Evolutionary conservation across 2,329 filamentous ascomycete genomes (phyloP), one percentile per base, ranked within the genome.

Genomic region (Diplodia intermedia): DNA sequence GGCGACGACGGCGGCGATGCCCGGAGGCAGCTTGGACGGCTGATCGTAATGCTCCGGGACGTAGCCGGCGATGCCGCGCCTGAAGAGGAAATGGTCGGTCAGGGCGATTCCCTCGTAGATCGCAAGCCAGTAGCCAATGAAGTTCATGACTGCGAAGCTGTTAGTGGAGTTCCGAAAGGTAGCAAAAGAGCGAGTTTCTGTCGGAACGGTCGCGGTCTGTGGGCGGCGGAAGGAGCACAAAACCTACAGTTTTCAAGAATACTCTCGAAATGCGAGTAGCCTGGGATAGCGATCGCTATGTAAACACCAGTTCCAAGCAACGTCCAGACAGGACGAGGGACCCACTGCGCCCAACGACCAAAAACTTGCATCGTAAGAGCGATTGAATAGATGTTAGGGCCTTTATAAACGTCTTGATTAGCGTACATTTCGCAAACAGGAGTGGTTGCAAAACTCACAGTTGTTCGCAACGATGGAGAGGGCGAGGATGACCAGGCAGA

Each of bases 381-480:
- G 57, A 83, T 86, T 20, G 88, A 91, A 82, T 93, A 79, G 52
- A 90, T 87, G 76, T 90, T 91, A 6, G 89, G 89, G 75, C 86
- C 36, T 50, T 33, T 15, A n/a, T 18, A 47, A 4, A 29, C 7
- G 9, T 60, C 26, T 31, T 47, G 12, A 8, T 55, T 20, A 55
- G 31, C 4, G 9, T 11, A 55, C 18, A 18, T 11, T 20, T 11
- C 29, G 11, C 18, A 31, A 38, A 8, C 20, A 4, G 18, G 29
- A 14, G 33, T 11, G 33, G 47, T 38, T 31, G 12, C 1, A n/a
- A 2, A 14, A 29, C 60, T 63, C 52, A 63, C 60, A 57, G 79
- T 91, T 91, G 80, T 90, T 91, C 69, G 88, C 89, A 70, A 91
- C 83, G 75, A 90, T 90, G 65, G 86, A 88, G 15, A 91, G 83